A percentile compares a stretch with the other conserved stretches of the same genome.
Conservation (phyloP, 352 stramenopile species). For the Phytophthora macrochlamydospora region DNA sequence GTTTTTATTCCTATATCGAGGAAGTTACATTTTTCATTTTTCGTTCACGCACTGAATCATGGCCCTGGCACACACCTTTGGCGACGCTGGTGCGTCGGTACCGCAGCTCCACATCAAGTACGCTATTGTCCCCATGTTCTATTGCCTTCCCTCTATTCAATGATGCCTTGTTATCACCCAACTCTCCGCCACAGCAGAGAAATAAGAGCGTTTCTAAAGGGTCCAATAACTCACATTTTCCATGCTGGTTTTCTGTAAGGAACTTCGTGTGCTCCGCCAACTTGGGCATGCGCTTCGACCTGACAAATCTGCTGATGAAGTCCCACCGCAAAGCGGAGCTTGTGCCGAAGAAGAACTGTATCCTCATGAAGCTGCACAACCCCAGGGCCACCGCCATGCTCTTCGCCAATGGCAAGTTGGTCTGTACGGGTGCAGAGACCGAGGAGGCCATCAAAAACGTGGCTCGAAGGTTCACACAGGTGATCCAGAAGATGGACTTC, state of each 20-base stretch:
- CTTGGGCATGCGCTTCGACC: conserved; percentile 82
- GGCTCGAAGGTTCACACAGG: conserved; percentile 79
- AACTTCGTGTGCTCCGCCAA: conserved; percentile 86
- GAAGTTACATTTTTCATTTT: no score
- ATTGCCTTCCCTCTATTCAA: background rate
- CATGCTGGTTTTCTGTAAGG: conserved; percentile 24
- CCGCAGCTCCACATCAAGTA: conserved; percentile 74
- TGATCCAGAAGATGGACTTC: conserved; percentile 89
- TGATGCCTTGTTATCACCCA: background rate
- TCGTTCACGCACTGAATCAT: no score
- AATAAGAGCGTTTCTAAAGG: background rate
- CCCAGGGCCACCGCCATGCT: conserved; percentile 84
- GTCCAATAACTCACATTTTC: conserved; percentile 6
- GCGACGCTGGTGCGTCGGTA: conserved; percentile 10
- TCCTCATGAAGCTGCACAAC: conserved; percentile 79
- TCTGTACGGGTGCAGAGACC: conserved; percentile 74
- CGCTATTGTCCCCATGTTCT: background rate
- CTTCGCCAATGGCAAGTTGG: conserved; percentile 84
- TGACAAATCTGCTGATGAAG: conserved; percentile 72
- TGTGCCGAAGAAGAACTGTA: conserved; percentile 87
- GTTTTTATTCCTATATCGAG: background rate
- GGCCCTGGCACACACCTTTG: background rate
- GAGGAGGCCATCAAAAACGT: conserved; percentile 80
- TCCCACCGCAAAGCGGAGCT: conserved; percentile 77
- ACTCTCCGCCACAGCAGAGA: conserved; percentile 1